Conservation (phyloP, 805 yeast species). For the Ogataea ramenticola region DNA sequence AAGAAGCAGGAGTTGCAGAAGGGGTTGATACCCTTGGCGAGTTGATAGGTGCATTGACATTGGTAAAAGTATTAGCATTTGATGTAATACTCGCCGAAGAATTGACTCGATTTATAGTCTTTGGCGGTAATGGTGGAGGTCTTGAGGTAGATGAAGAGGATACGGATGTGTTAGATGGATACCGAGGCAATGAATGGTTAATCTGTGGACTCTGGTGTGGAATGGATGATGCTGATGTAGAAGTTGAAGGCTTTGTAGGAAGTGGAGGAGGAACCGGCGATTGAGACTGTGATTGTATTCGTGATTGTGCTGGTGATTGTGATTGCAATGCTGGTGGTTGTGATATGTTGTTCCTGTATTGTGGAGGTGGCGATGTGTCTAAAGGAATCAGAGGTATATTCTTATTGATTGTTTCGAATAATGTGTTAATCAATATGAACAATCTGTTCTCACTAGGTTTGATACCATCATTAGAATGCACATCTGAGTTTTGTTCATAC, state of each 20-base stretch:
- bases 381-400: conserved; percentile 8
- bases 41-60: no score
- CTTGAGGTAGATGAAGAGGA: background rate
- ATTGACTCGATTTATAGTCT: background rate
- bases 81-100: no score
- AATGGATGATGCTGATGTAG: background rate
- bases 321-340: background rate
- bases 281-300: background rate
- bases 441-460: conserved; percentile 21
- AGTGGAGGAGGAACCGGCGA: background rate
- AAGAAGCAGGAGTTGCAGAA: conserved; percentile 7
- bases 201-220: background rate
- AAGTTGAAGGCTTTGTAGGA: background rate
- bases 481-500: conserved; percentile 22
- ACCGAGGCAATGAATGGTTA: no score
- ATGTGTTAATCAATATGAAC: conserved; percentile 13
- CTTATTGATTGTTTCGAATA: conserved; percentile 12
- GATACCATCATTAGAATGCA: conserved; percentile 17
- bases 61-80: no score
- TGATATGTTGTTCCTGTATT: background rate
- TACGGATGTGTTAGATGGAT: no score
- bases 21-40: no score
- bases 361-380: background rate
- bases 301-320: background rate
- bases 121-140: conserved; percentile 2